Evolutionary conservation across 2,329 filamentous ascomycete species (phyloP).

Genomic region (Botrytis fabae): DNA sequence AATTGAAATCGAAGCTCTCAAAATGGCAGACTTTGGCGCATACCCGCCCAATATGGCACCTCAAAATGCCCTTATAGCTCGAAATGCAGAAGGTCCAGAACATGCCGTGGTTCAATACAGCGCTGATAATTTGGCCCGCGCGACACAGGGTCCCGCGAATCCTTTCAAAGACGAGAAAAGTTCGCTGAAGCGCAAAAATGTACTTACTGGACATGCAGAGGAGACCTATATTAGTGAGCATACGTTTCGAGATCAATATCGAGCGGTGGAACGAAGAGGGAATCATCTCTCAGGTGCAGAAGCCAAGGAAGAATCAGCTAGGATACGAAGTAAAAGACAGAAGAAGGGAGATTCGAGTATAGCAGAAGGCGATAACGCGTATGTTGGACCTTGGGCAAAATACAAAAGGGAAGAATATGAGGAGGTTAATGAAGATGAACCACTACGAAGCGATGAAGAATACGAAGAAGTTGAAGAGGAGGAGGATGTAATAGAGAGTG

Average conservation of each 20-base stretch:
- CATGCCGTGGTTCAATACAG: conserved; percentile 65
- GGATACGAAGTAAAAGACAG: conserved; percentile 73
- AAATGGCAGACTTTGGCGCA: conserved; percentile 61
- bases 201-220: conserved; percentile 81
- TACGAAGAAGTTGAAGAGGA: conserved; percentile 78
- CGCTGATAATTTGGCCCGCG: conserved; percentile 69
- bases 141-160: conserved; percentile 68
- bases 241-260: conserved; percentile 84
- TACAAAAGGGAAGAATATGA: conserved; percentile 75
- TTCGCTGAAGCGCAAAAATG: conserved; percentile 72
- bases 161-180: conserved; percentile 68
- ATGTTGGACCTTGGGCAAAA: conserved; percentile 92
- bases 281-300: conserved; percentile 54
- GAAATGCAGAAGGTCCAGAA: conserved; percentile 55
- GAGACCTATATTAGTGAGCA: conserved; percentile 89
- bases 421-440: conserved; percentile 70
- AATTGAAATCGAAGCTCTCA: conserved; percentile 25
- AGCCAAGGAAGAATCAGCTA: conserved; percentile 70
- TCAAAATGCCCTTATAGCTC: conserved; percentile 61
- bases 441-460: conserved; percentile 74
- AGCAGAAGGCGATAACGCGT: conserved; percentile 82
- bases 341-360: conserved; percentile 80
- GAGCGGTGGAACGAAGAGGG: conserved; percentile 71
- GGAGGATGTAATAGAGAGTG: conserved; percentile 63
- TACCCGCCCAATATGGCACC: conserved; percentile 68